phyloP scores from a whole-genome alignment of 23 red algal species.

The Porphyridium purpureum region DNA sequence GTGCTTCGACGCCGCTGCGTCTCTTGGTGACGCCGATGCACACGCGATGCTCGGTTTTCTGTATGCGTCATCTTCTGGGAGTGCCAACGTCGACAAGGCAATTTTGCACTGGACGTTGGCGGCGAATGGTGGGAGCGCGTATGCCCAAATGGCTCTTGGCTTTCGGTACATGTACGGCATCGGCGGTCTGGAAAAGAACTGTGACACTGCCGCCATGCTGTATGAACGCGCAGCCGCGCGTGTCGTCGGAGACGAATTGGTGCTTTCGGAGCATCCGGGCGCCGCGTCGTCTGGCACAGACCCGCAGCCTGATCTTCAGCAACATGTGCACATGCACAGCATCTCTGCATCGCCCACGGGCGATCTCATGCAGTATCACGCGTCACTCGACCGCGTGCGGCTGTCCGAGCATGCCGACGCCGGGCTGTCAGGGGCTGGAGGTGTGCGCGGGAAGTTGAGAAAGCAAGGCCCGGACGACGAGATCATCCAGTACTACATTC shows the following conservation, averaged over 20 bases:
- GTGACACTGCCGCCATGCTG: slow-evolving; percentile 4
- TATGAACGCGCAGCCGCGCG: slow-evolving; percentile 6
- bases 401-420: slow-evolving; percentile 1
- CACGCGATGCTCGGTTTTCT: slow-evolving; percentile 13
- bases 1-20: too few species aligned
- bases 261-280: neutral
- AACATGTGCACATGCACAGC: too few species aligned
- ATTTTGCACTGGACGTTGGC: slow-evolving; percentile 14
- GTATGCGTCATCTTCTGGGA: neutral
- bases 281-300: too few species aligned
- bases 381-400: neutral
- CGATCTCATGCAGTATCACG: too few species aligned
- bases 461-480: too few species aligned
- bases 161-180: slow-evolving; percentile 33
- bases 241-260: neutral
- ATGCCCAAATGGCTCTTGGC: slow-evolving; percentile 19
- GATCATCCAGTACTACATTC: slow-evolving; percentile 9
- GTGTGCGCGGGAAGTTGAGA: too few species aligned
- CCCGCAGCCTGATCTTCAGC: too few species aligned
- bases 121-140: slow-evolving; percentile 8
- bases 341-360: too few species aligned
- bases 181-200: slow-evolving; percentile 9
- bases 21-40: slow-evolving; percentile 16
- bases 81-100: neutral
- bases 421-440: too few species aligned